phyloP scores from a whole-genome alignment of 2,329 filamentous ascomycete genomes.

The Podosphaera fusca region DNA sequence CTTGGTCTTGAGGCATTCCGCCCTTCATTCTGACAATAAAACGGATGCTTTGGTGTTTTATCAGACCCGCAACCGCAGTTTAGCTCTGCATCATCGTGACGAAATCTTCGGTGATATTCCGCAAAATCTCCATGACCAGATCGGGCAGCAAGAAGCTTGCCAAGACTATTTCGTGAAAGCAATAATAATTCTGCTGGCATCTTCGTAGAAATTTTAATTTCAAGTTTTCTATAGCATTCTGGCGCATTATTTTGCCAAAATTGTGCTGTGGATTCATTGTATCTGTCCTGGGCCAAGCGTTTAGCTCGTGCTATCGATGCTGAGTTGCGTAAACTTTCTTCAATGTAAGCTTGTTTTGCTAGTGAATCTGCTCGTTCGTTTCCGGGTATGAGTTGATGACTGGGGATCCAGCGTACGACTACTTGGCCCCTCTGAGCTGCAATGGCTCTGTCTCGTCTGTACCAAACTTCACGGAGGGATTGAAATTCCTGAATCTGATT shows the following conservation, averaged over 20 bases:
- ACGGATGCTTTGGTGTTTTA: too few species aligned
- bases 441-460: too few species aligned
- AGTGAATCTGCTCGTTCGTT: neutral
- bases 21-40: too few species aligned
- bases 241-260: neutral
- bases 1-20: too few species aligned
- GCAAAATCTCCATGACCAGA: too few species aligned
- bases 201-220: too few species aligned
- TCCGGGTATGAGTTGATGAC: neutral
- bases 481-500: too few species aligned
- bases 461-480: too few species aligned
- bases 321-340: neutral
- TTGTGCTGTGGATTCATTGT: neutral
- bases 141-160: neutral
- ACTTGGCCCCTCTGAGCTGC: too few species aligned
- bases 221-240: neutral
- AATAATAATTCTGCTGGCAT: neutral
- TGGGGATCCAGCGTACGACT: neutral
- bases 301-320: neutral
- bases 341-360: neutral
- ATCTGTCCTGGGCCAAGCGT: neutral
- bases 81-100: too few species aligned
- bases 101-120: too few species aligned
- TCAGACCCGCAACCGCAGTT: too few species aligned
- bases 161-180: neutral